Conservation (phyloP, 306 rosid genomes). For the Vicia sativa region DNA sequence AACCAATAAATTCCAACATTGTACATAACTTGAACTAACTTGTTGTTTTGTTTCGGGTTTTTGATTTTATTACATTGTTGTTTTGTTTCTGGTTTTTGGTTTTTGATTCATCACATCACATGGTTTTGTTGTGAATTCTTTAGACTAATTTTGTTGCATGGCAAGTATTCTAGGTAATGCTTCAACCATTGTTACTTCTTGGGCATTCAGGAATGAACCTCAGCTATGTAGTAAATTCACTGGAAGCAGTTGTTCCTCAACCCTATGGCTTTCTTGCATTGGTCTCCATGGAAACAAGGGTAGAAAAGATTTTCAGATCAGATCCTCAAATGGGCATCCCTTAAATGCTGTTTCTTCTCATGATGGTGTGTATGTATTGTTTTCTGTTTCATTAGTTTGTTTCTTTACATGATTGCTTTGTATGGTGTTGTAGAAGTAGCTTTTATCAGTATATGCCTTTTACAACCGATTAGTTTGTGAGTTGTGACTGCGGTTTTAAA, state of each 20-base stretch:
- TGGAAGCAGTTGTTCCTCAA: background rate
- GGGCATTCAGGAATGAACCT: slow-evolving; percentile 50
- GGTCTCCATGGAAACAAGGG: slow-evolving; percentile 35
- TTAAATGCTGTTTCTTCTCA: slow-evolving; percentile 63
- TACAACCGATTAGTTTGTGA: background rate
- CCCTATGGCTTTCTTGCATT: slow-evolving; percentile 27
- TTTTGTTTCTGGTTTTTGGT: background rate
- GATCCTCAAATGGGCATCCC: slow-evolving; percentile 79
- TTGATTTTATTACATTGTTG: slow-evolving; percentile 26
- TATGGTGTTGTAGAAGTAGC: background rate
- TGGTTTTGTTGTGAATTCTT: slow-evolving; percentile 26
- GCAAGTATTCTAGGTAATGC: slow-evolving; percentile 52
- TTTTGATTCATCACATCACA: slow-evolving; percentile 12
- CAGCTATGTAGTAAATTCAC: slow-evolving; percentile 38
- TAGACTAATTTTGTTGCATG: slow-evolving; percentile 47
- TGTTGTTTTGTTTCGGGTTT: background rate
- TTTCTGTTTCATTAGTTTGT: slow-evolving; percentile 1
- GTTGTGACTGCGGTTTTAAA: background rate
- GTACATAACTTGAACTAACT: background rate
- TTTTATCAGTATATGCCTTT: background rate
- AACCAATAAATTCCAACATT: slow-evolving; percentile 11
- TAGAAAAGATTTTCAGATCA: slow-evolving; percentile 60
- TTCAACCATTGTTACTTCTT: slow-evolving; percentile 48
- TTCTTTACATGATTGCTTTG: background rate
- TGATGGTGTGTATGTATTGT: slow-evolving; percentile 60